Conservation (phyloP, 1,139 yeast genomes). For the Lodderomyces jiufengensis region DNA sequence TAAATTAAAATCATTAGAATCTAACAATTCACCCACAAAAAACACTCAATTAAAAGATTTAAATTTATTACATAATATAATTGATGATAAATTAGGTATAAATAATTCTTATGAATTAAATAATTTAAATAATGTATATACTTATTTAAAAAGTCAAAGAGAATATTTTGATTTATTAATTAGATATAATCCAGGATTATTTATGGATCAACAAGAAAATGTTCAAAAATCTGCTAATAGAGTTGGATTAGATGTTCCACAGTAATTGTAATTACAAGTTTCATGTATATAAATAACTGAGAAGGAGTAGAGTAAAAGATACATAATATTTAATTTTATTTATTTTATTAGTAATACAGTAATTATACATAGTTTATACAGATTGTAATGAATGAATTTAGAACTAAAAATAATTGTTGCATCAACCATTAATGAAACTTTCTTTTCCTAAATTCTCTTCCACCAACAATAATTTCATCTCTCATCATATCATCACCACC, state of each 20-base stretch:
- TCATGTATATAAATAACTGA: no score
- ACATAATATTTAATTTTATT: no score
- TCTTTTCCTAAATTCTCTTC: slow-evolving; percentile 12
- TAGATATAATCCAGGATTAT: slow-evolving; percentile 82
- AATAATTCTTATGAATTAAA: slow-evolving; percentile 13
- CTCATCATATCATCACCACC: slow-evolving; percentile 13
- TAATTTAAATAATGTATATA: slow-evolving; percentile 46
- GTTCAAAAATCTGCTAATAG: slow-evolving; percentile 75
- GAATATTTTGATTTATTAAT: slow-evolving; percentile 75
- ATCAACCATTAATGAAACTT: slow-evolving; percentile 12
- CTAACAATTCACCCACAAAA: slow-evolving; percentile 9
- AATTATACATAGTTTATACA: no score
- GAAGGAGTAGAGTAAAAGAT: no score
- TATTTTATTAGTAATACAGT: no score
- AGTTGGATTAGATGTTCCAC: slow-evolving; percentile 62
- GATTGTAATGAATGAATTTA: no score
- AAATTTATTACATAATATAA: slow-evolving; percentile 9
- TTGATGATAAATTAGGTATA: slow-evolving; percentile 11
- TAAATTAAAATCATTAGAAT: slow-evolving; percentile 25
- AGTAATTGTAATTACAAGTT: slow-evolving; percentile 13
- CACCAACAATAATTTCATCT: slow-evolving; percentile 15
- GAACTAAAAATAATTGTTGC: no score
- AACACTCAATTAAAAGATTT: slow-evolving; percentile 7
- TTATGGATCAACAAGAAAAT: slow-evolving; percentile 73
- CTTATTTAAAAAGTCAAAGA: slow-evolving; percentile 68